Evolutionary conservation across 2,329 filamentous ascomycete species (phyloP).

Genomic region (Fusarium nelsonii): DNA sequence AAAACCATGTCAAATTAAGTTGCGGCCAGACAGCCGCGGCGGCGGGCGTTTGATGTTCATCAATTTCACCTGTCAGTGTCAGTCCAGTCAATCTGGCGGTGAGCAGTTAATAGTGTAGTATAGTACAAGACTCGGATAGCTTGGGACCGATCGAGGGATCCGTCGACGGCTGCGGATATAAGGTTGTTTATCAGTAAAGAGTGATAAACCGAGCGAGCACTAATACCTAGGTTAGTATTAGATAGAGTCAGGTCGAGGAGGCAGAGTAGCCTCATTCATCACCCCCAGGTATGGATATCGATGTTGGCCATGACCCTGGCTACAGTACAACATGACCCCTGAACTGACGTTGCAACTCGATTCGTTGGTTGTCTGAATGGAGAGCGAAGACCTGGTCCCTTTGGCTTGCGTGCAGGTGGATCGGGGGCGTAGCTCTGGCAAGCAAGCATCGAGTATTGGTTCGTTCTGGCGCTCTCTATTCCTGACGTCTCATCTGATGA

Average conservation of each 20-base stretch:
- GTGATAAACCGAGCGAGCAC: slow-evolving; percentile 29
- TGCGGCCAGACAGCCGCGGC: slow-evolving; percentile 35
- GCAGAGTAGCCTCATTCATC: slow-evolving; percentile 37
- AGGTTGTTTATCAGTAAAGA: slow-evolving; percentile 17
- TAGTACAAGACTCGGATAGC: slow-evolving; percentile 30
- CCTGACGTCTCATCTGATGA: slow-evolving; percentile 35
- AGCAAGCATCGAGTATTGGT: slow-evolving; percentile 23
- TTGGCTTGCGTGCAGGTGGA: slow-evolving; percentile 46
- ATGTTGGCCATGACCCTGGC: slow-evolving; percentile 39
- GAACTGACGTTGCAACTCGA: slow-evolving; percentile 30
- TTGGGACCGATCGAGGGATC: slow-evolving; percentile 38
- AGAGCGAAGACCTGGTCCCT: slow-evolving; percentile 42
- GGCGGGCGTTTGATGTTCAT: slow-evolving; percentile 44
- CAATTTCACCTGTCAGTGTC: slow-evolving; percentile 20
- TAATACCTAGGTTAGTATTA: slow-evolving; percentile 13
- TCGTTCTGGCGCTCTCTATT: slow-evolving; percentile 11
- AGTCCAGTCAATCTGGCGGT: slow-evolving; percentile 45
- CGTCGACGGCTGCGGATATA: slow-evolving; percentile 35
- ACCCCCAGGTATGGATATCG: slow-evolving; percentile 27
- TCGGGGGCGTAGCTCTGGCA: slow-evolving; percentile 39
- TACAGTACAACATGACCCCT: slow-evolving; percentile 31
- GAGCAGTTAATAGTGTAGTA: slow-evolving; percentile 28
- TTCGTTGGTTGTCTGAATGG: slow-evolving; percentile 31
- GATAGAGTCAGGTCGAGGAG: slow-evolving; percentile 28
- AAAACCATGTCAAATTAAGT: slow-evolving; percentile 26